Conservation (phyloP, 1,284 basidiomycete genomes). For the Sanghuangporus baumii region DNA sequence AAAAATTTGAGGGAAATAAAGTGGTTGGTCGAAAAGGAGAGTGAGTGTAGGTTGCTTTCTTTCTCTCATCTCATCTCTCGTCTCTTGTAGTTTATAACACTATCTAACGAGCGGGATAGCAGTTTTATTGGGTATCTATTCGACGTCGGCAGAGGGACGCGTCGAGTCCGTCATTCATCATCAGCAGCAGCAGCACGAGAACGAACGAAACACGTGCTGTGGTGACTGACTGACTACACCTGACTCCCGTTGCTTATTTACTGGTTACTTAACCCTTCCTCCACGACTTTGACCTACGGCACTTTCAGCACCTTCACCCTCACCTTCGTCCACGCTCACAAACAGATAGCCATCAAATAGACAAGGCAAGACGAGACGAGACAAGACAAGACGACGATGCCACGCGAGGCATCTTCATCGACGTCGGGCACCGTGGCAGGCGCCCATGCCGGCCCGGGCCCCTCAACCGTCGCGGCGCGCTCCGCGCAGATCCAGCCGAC, state of each 20-base stretch:
- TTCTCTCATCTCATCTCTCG: not conserved
- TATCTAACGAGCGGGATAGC: too few relatives aligned
- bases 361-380: not conserved
- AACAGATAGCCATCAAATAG: not conserved
- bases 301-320: too few relatives aligned
- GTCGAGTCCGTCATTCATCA: not conserved
- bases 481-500: not conserved
- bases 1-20: not conserved
- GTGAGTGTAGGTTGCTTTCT: not conserved
- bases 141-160: not conserved
- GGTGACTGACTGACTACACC: too few relatives aligned
- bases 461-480: not conserved
- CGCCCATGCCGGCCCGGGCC: not conserved
- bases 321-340: not conserved
- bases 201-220: not conserved
- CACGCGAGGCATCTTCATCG: not conserved
- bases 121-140: constrained; percentile 6
- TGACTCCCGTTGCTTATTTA: not conserved
- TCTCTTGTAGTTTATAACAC: not conserved
- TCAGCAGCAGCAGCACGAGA: too few relatives aligned
- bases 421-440: not conserved
- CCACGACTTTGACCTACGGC: too few relatives aligned
- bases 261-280: not conserved
- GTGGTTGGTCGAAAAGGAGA: too few relatives aligned
- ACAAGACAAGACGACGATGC: not conserved